These are phyloP conservation scores for Verticillium zaregamsianum DNA, from an alignment of 2,329 filamentous ascomycete species.

Conservation along the genomic window DNA sequence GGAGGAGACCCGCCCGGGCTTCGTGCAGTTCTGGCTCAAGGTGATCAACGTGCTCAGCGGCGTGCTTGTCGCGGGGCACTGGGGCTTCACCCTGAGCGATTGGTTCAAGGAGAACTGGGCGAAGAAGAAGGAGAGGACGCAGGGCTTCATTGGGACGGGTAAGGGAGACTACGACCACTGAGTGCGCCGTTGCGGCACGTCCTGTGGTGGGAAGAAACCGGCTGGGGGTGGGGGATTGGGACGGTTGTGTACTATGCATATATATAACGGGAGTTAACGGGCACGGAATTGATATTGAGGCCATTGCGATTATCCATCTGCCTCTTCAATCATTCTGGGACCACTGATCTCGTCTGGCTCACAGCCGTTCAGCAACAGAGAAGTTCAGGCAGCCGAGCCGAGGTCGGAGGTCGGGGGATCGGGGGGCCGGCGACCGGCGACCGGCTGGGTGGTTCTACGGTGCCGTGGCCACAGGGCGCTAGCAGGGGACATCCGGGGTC, in stretches of 20 bases:
- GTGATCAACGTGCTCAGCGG: slow-evolving; percentile 88
- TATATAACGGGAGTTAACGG: neutral
- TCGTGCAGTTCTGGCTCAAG: slow-evolving; percentile 73
- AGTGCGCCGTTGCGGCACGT: neutral
- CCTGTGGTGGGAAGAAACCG: neutral
- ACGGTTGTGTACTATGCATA: neutral
- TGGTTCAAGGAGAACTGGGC: slow-evolving; percentile 61
- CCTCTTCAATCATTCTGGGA: too few relatives aligned
- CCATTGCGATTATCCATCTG: too few relatives aligned
- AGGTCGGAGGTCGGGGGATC: neutral
- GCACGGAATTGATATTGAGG: too few relatives aligned
- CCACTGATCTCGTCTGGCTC: too few relatives aligned
- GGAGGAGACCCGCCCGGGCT: slow-evolving; percentile 71
- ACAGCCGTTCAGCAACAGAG: too few relatives aligned
- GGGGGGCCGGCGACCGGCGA: neutral
- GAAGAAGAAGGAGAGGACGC: slow-evolving; percentile 38
- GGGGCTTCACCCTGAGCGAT: slow-evolving; percentile 81
- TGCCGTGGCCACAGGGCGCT: neutral
- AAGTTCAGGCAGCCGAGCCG: neutral
- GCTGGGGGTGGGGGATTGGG: neutral
- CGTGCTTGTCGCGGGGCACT: slow-evolving; percentile 88
- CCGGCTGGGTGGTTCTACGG: neutral
- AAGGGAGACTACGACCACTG: slow-evolving; percentile 11
- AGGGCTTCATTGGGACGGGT: slow-evolving; percentile 13
- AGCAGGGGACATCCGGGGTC: neutral